Base-by-base conservation (phyloP, 108 stramenopile species). In the Cyclotella kingstonii region DNA sequence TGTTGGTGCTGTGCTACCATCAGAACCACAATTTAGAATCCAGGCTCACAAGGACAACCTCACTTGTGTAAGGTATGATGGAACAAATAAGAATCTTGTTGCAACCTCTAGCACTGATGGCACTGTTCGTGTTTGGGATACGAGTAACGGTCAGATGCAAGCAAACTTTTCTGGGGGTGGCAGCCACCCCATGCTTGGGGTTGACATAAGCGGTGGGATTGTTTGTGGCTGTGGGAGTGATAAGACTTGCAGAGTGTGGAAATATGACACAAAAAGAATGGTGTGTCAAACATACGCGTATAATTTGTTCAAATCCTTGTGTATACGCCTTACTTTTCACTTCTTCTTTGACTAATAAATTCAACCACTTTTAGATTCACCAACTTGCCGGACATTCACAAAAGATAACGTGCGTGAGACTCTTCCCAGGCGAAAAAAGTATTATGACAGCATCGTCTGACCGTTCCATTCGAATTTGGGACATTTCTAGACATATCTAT, bases 191-290 rank as follows among this genome's bases (percentile, higher is more conserved):
- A 78, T 90, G 41, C 58, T 84, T 25, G 60, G 81, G 9, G 86
- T 85, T 42, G 92, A 94, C 46, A 81, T 94, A 22, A 53, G 49
- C 48, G 84, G 81, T 26, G 83, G 69, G 45, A 41, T 84, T 7
- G 87, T 85, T 4, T 82, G 77, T 14, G 87, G 73, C 2, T 87
- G 84, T 42, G 81, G 87, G 9, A 82, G 73, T 23, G 92, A 94
- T 55, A 94, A 89, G 41, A 94, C 85, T 4, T 90, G 89, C 47
- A 59, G 92, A 19, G 91, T 93, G 2, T 93, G 91, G 91, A 82
- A 86, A 45, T 41, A 83, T 9, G 47, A 63, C 23, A 86, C 88
- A 3, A 69, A 84, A 43, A 76, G 88, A 63, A 86, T 92, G 87
- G 81, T 84, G 64, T 9, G 82, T 63, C 8, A 0, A 8, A 51